phyloP scores from a whole-genome alignment of 768 basidiomycete genomes.

The Amyloporia xantha region DNA sequence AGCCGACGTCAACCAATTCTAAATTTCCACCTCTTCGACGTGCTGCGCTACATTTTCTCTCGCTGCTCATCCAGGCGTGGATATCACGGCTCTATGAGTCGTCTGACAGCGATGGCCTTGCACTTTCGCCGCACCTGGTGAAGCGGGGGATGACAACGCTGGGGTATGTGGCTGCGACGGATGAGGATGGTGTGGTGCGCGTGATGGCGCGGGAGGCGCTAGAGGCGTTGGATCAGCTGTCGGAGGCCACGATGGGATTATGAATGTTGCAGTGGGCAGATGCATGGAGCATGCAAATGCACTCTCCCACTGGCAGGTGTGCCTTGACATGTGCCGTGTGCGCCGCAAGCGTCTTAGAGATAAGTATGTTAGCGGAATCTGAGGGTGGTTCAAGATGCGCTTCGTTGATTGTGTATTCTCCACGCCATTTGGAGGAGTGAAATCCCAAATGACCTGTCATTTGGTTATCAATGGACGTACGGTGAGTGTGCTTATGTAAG shows the following conservation, averaged over 20 bases:
- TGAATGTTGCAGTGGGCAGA: slow-evolving; percentile 7
- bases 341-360: too few relatives aligned
- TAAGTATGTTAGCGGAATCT: too few relatives aligned
- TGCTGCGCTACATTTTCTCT: slow-evolving; percentile 79
- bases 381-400: too few relatives aligned
- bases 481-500: too few relatives aligned
- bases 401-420: too few relatives aligned
- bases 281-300: neutral
- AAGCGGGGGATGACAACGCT: slow-evolving; percentile 53
- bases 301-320: neutral
- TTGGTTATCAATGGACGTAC: too few relatives aligned
- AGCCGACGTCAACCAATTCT: slow-evolving; percentile 51
- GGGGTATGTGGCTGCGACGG: slow-evolving; percentile 62
- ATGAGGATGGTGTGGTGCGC: slow-evolving; percentile 64
- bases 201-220: slow-evolving; percentile 71
- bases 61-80: slow-evolving; percentile 56
- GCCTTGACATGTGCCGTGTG: too few relatives aligned
- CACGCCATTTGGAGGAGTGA: too few relatives aligned
- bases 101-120: slow-evolving; percentile 14
- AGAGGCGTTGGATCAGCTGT: slow-evolving; percentile 48
- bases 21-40: slow-evolving; percentile 80
- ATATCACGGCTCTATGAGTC: slow-evolving; percentile 46
- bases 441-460: too few relatives aligned
- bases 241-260: slow-evolving; percentile 36
- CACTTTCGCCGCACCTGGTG: slow-evolving; percentile 33